These are phyloP conservation scores for Komagataella phaffii DNA, from an alignment of 805 yeast species.

Conservation along the genomic window DNA sequence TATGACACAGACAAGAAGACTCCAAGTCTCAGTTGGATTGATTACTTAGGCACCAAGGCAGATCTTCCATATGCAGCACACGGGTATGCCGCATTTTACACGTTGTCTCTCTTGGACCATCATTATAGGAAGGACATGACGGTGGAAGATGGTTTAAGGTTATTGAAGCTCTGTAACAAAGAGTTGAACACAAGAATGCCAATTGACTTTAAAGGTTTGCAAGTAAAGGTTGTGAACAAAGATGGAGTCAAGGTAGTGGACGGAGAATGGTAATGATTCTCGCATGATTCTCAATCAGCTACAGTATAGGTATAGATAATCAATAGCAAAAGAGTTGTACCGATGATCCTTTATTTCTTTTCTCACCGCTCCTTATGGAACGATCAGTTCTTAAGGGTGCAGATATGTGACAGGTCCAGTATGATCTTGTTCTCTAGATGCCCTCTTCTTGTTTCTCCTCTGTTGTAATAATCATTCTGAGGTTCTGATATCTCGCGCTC, in stretches of 20 bases:
- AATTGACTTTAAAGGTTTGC: constrained; percentile 77
- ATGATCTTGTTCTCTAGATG: no score
- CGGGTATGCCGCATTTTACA: constrained; percentile 96
- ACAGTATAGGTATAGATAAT: not conserved
- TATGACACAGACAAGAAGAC: constrained; percentile 42
- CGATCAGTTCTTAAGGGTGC: not conserved
- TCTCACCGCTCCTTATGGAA: not conserved
- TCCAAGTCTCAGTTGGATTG: constrained; percentile 78
- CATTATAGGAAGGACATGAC: constrained; percentile 73
- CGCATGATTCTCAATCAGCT: not conserved
- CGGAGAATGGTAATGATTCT: not conserved
- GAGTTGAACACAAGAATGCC: constrained; percentile 84
- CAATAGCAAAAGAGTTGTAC: not conserved
- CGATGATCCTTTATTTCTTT: no score
- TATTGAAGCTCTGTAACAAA: constrained; percentile 57
- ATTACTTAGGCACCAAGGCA: constrained; percentile 84
- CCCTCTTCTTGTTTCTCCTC: no score
- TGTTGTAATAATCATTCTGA: no score
- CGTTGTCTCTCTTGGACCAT: constrained; percentile 79
- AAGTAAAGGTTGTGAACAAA: constrained; percentile 19
- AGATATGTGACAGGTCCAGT: not conserved
- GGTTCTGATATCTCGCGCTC: not conserved
- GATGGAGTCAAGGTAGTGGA: constrained; percentile 19
- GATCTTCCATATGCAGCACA: constrained; percentile 95
- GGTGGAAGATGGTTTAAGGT: constrained; percentile 62